These are phyloP conservation scores for Taphrina flavorubra DNA, from an alignment of 1,139 yeast genomes.

Conservation along the genomic window DNA sequence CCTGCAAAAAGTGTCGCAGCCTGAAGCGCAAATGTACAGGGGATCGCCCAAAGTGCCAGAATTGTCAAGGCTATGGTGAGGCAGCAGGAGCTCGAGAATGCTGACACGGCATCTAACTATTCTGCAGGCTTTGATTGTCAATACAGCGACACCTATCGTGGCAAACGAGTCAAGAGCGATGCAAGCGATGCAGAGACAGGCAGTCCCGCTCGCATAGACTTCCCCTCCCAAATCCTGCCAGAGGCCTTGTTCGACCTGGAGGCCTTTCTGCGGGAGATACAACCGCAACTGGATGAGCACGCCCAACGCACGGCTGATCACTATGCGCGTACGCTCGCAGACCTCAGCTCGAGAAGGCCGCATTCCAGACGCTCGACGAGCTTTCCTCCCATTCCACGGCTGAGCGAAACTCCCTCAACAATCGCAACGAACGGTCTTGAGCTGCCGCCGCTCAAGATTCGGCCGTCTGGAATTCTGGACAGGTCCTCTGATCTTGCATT, in stretches of 20 bases:
- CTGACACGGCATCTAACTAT: background rate
- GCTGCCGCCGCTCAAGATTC: conserved; percentile 27
- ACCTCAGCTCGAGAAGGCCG: background rate
- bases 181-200: conserved; percentile 23
- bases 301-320: conserved; percentile 23
- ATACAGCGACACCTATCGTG: conserved; percentile 38
- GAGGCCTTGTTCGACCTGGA: conserved; percentile 10
- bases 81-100: background rate
- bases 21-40: conserved; percentile 40
- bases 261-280: conserved; percentile 22
- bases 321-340: conserved; percentile 2
- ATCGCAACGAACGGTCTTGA: conserved; percentile 33
- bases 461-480: conserved; percentile 36
- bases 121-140: conserved; percentile 21
- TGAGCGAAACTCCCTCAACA: conserved; percentile 9
- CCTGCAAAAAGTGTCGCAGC: conserved; percentile 38
- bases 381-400: conserved; percentile 10
- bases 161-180: conserved; percentile 33
- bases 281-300: conserved; percentile 30
- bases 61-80: conserved; percentile 38
- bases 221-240: background rate
- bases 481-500: conserved; percentile 38
- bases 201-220: conserved; percentile 22
- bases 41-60: conserved; percentile 35
- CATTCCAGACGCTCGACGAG: background rate